phyloP scores from a whole-genome alignment of 768 basidiomycete species.

The Boletus reticuloceps region DNA sequence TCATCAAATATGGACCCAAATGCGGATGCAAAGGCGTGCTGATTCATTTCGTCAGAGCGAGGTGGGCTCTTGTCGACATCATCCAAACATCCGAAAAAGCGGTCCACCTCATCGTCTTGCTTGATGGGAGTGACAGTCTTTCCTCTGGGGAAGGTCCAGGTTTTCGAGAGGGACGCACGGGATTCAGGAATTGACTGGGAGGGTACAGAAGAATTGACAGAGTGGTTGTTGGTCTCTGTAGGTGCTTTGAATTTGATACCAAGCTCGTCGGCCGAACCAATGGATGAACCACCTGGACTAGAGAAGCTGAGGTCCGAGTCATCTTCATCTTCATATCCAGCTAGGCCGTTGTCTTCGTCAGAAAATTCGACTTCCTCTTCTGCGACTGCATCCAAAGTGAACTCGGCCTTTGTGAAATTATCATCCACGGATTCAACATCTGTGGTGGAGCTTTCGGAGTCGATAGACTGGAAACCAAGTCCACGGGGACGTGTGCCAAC shows the following conservation, averaged over 20 bases:
- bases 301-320: slow-evolving; percentile 51
- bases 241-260: slow-evolving; percentile 5
- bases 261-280: slow-evolving; percentile 52
- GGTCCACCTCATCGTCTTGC: slow-evolving; percentile 55
- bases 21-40: slow-evolving; percentile 55
- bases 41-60: slow-evolving; percentile 50
- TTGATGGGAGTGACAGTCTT: slow-evolving; percentile 16
- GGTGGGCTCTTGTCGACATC: slow-evolving; percentile 52
- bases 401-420: slow-evolving; percentile 37
- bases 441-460: slow-evolving; percentile 62
- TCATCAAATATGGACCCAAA: slow-evolving; percentile 50
- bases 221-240: slow-evolving; percentile 8
- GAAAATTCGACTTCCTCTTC: slow-evolving; percentile 49
- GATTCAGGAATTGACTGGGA: slow-evolving; percentile 28
- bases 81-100: slow-evolving; percentile 71
- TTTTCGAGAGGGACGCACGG: slow-evolving; percentile 53
- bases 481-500: slow-evolving; percentile 40
- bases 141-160: slow-evolving; percentile 64
- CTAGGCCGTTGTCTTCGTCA: slow-evolving; percentile 54
- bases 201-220: slow-evolving; percentile 4
- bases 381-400: slow-evolving; percentile 53
- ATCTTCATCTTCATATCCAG: slow-evolving; percentile 69
- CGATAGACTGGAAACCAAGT: slow-evolving; percentile 56
- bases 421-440: slow-evolving; percentile 65
- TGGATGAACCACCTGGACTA: slow-evolving; percentile 48